Base-by-base conservation (phyloP, 2,329 filamentous ascomycete species). In the Colletotrichum tabaci region DNA sequence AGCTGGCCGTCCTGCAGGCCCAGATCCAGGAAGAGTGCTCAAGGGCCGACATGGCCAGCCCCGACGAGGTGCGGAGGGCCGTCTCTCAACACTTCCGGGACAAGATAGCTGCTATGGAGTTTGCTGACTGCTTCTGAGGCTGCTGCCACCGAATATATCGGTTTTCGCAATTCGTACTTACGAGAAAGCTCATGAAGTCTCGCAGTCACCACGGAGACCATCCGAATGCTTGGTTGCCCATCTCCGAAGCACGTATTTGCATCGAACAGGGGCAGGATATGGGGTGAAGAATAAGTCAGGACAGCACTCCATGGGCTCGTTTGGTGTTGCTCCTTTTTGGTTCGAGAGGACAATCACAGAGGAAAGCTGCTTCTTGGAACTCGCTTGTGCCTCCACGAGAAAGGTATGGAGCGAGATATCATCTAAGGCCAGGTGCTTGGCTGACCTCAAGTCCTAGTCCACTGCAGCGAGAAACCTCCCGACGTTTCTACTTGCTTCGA, bases 81-180 rank as follows among this genome's bases (percentile, higher is more conserved):
- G 73, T 68, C 7, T 73, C 71, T 30, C 63, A 74, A 47, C 61
- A 68, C 42, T 73, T 74, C 12, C 61, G 67, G 46, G 52, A 61
- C 15, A 73, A 65, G 64, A 46, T 73, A 53, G 26, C 38, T 5
- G 56, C 38, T 16, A 46, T 73, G 21, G 72, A 64, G 21, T 65
- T 72, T 12, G 40, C 66, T 16, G 69, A 63, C 30, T 72, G 69
- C 35, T 58, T 62, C 38, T 68, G 50, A 66, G 8, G 30, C 16
- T 16, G 18, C 18, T 23, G n/a, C n/a, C n/a, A 6, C 6, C 42
- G 10, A 12, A 13, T 23, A 18, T 23, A 7, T 40, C 4, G 4
- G 12, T 9, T 56, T 12, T 13, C 12, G 40, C 35, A 3, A 9
- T 21, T 15, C 12, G 30, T 15, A n/a, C 30, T n/a, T 23, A 12